Conservation (phyloP, 768 basidiomycete genomes). For the Hericium alpestre region DNA sequence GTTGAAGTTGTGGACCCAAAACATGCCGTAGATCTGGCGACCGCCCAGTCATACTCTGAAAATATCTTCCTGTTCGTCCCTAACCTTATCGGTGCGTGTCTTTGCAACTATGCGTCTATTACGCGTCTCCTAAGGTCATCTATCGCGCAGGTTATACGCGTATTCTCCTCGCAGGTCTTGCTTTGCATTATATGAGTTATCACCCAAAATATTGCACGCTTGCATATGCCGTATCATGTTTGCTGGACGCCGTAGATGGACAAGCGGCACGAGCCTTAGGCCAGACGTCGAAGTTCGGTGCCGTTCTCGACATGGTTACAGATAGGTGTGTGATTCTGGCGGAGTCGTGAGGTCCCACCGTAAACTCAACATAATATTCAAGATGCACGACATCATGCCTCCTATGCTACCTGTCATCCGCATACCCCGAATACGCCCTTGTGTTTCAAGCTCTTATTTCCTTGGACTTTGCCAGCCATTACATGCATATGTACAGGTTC, state of each 20-base stretch:
- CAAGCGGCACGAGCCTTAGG: conserved; percentile 79
- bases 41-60: conserved; percentile 78
- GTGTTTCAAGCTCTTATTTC: conserved; percentile 92
- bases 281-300: conserved; percentile 94
- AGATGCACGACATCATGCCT: conserved; percentile 96
- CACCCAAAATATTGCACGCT: conserved; percentile 90
- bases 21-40: conserved; percentile 78
- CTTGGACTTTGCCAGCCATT: conserved; percentile 95
- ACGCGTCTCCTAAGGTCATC: conserved; percentile 2
- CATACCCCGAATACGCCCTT: conserved; percentile 77
- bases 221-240: conserved; percentile 79
- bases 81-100: conserved; percentile 78
- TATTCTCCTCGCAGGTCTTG: conserved; percentile 79
- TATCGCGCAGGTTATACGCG: conserved; percentile 67
- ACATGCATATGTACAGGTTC: conserved; percentile 99
- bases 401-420: conserved; percentile 85
- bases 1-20: conserved; percentile 74
- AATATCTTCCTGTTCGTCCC: conserved; percentile 97
- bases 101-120: conserved; percentile 1
- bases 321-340: conserved; percentile 59
- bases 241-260: conserved; percentile 93
- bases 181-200: conserved; percentile 88
- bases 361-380: not conserved
- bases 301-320: conserved; percentile 98
- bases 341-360: not conserved